Conservation (phyloP, 176 grass and related monocot genomes). For the Bothriochloa decipiens region DNA sequence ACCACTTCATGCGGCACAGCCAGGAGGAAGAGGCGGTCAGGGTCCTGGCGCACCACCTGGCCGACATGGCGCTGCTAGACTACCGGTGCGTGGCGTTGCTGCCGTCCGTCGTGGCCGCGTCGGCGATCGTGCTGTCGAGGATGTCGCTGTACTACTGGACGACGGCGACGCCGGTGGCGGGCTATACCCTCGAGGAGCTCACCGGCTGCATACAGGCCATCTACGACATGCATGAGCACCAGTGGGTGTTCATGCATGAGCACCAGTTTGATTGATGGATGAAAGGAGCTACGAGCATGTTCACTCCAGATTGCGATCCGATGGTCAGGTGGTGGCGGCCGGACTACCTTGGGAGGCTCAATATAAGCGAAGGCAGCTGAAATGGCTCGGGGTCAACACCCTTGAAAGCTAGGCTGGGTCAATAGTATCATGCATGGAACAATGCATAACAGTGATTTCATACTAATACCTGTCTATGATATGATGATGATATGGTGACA, state of each 20-base stretch:
- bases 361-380: background rate
- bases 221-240: background rate
- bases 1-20: constrained; percentile 2
- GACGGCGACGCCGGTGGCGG: background rate
- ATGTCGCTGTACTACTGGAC: background rate
- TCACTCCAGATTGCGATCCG: no score
- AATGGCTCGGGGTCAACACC: background rate
- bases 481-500: no score
- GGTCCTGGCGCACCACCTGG: constrained; percentile 3
- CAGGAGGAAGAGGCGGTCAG: background rate
- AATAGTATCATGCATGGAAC: no score
- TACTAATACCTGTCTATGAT: no score
- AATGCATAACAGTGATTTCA: no score
- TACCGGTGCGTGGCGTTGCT: background rate
- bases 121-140: background rate
- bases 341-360: no score
- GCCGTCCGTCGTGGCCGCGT: background rate
- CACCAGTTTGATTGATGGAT: no score
- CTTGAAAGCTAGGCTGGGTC: no score
- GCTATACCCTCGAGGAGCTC: background rate
- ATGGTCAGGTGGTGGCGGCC: no score
- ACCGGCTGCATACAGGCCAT: background rate
- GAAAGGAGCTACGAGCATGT: no score
- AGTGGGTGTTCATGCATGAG: background rate
- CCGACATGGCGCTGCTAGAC: background rate